Evolutionary conservation across 2,329 filamentous ascomycete species (phyloP), one percentile per base, ranked within the genome.

Genomic region (Venturia pyrina): DNA sequence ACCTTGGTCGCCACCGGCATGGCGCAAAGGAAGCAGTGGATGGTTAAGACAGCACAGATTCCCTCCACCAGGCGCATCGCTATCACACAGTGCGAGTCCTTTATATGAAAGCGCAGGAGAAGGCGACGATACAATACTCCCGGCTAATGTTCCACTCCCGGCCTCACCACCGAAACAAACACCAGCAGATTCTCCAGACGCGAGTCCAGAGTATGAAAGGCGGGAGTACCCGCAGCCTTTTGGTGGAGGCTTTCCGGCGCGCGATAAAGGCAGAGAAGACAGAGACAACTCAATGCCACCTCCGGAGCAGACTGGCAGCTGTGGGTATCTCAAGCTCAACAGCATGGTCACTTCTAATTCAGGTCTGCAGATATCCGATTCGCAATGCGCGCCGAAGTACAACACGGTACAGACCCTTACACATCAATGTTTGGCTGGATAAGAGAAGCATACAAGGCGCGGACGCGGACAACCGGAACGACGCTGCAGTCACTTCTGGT

Each of bases 341-440:
- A 69, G 69, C 68, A 70, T 74, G 77, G 72, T 76, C 72, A 76
- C 73, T 60, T 43, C 65, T 70, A 41, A 64, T 50, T 1, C 64
- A 69, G 13, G 2, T 66, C 50, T 64, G 68, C 75, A 95, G 91
- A 93, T 77, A 90, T 96, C 72, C 90, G 92, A 69, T 93, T 97
- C 77, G 89, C 90, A 63, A 83, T 96, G 68, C 87, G 90, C 71
- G 90, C 92, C 68, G 92, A 96, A 79, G 89, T 96, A 40, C 90
- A 93, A 72, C 92, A 96, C 73, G 86, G 89, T 66, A 90, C 88
- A 60, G 91, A 93, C 72, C 91, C 90, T 17, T 89, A 96, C 70
- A 90, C 96, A 72, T 83, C 89, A 21, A 83, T 85, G 57, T 82
- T 93, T 70, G 82, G 80, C 64, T 88, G 86, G 67, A 70, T 91